Base-by-base conservation (phyloP, 306 rosid species). In the Dalbergia oliveri region DNA sequence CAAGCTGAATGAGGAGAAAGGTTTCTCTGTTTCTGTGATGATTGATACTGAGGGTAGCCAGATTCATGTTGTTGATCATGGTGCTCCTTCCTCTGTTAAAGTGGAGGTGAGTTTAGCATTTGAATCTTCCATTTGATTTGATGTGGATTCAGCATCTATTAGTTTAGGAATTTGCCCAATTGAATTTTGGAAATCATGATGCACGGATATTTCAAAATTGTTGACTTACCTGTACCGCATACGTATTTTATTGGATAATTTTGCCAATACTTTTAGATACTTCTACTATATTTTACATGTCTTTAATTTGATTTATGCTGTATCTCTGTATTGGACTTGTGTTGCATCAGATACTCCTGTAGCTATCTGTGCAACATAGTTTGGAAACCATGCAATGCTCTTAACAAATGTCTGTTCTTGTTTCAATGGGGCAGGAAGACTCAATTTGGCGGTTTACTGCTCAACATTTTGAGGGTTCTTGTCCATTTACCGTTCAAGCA, bases 1-100 rank as follows among this genome's bases (percentile, higher is more conserved):
- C 87, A 88, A 79, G 81, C 72, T 94, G 82, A 94, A 94, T 81
- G 81, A 81, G 72, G 91, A 89, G 26, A 91, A 83, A 14, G 93
- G 93, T 8, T 91, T 86, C 66, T 88, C 89, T 78, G 87, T 94
- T 79, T 88, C 98, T 21, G 72, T 94, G 11, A 92, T 94, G 98
- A 92, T 94, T 73, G 98, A 94, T 66, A 91, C 94, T 7, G 98
- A 92, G 82, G 98, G 97, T 21, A 91, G 94, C 86, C 97, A 91
- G 88, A 84, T 90, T 81, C 94, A 89, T 65, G 91, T 92, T 76
- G 94, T 91, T 80, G 97, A 94, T 86, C 98, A 91, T 79, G 98
- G 97, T 39, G 90, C 89, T 80, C 84, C 97, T 39, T 87, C 92
- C 69, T 91, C 98, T 34, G 83, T 90, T 50, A 94, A 92, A 90